A percentile compares a stretch with the other conserved stretches of the same genome.
phyloP scores from a whole-genome alignment of 1,284 basidiomycete genomes.

The Malassezia arunalokei region DNA sequence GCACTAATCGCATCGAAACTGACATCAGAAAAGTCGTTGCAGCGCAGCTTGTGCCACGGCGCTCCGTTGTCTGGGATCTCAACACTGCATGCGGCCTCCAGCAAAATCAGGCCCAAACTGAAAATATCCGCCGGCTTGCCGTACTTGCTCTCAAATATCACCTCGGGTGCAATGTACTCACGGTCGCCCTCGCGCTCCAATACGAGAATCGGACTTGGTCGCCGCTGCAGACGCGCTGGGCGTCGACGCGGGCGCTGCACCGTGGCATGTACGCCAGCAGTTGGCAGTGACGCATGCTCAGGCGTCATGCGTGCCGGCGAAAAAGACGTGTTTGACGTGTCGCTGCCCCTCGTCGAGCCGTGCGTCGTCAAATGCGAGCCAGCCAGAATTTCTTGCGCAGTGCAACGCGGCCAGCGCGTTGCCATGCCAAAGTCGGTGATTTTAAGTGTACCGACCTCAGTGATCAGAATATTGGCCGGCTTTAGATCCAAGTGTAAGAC shows the following conservation, averaged over 20 bases:
- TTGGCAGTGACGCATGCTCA: neutral
- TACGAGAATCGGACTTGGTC: slow-evolving; percentile 3
- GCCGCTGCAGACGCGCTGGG: slow-evolving; percentile 1
- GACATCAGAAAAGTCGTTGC: slow-evolving; percentile 81
- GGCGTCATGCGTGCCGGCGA: neutral
- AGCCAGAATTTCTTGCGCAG: slow-evolving; percentile 27
- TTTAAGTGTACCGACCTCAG: slow-evolving; percentile 76
- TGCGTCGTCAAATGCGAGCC: slow-evolving; percentile 28
- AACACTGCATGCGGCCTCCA: slow-evolving; percentile 90
- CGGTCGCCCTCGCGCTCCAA: slow-evolving; percentile 83
- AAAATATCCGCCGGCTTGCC: slow-evolving; percentile 92
- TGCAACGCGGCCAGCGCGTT: slow-evolving; percentile 37
- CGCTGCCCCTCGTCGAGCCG: slow-evolving; percentile 1
- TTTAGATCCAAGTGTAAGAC: slow-evolving; percentile 96
- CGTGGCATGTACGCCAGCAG: neutral
- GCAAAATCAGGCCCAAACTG: slow-evolving; percentile 85
- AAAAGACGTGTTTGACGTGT: neutral
- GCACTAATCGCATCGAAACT: slow-evolving; percentile 55
- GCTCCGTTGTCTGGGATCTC: slow-evolving; percentile 92
- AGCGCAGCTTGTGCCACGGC: slow-evolving; percentile 82
- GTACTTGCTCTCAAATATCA: slow-evolving; percentile 70
- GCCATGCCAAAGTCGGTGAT: slow-evolving; percentile 87
- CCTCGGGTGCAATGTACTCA: slow-evolving; percentile 94
- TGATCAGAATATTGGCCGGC: slow-evolving; percentile 92
- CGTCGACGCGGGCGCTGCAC: slow-evolving; percentile 10